phyloP scores from a whole-genome alignment of 768 basidiomycete species.

The Mycena latifolia region DNA sequence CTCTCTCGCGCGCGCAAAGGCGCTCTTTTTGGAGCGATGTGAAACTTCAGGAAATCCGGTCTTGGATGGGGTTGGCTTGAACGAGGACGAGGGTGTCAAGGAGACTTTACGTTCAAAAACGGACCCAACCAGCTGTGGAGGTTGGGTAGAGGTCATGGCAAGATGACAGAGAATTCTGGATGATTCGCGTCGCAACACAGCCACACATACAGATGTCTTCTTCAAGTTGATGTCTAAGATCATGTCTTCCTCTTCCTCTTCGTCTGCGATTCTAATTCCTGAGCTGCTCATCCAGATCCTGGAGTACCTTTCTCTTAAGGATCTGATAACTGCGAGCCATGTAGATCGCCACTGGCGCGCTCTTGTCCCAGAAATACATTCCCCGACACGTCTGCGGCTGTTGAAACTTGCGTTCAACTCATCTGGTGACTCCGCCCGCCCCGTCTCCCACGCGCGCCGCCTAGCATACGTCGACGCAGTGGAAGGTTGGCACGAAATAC shows the following conservation, averaged over 20 bases:
- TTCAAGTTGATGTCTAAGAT: no score
- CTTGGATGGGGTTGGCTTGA: conserved; percentile 37
- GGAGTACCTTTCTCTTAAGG: neutral
- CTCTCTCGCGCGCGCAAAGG: conserved; percentile 66
- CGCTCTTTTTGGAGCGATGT: conserved; percentile 73
- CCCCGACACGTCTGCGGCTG: neutral
- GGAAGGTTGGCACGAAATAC: no score
- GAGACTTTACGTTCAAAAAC: conserved; percentile 60
- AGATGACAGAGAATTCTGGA: neutral
- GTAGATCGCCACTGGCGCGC: neutral
- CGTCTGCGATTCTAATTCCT: no score
- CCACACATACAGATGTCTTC: no score
- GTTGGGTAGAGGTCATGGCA: neutral
- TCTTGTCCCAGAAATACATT: neutral
- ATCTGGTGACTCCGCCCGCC: neutral
- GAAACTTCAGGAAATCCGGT: conserved; percentile 74
- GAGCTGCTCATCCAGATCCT: conserved; percentile 4
- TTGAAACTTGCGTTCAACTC: neutral
- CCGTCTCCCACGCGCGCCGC: neutral
- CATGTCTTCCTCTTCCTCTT: no score
- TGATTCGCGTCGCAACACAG: no score
- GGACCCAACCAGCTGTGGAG: conserved; percentile 51
- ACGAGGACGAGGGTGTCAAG: conserved; percentile 43
- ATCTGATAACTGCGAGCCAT: neutral
- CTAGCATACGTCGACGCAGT: no score